Evolutionary conservation across 495 filamentous ascomycete genomes (phyloP).

Genomic region (Emericellopsis terricola): DNA sequence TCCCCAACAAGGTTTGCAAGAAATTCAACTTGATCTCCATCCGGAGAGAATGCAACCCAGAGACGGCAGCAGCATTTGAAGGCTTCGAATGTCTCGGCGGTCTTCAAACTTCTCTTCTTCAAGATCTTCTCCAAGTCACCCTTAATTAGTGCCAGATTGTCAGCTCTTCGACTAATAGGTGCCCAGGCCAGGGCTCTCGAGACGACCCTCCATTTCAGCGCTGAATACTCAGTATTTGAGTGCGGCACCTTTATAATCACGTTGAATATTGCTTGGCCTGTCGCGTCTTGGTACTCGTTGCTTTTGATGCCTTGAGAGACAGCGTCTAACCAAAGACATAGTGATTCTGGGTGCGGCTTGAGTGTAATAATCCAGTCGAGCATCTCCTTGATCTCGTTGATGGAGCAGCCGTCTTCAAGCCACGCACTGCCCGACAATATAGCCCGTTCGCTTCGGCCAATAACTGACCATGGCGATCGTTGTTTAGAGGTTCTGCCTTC

Average conservation of each 20-base stretch:
- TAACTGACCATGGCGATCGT: not conserved
- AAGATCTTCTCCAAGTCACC: not conserved
- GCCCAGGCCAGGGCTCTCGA: not conserved
- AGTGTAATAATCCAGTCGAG: not conserved
- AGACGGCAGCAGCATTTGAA: not conserved
- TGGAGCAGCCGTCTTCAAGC: not conserved
- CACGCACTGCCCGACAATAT: not conserved
- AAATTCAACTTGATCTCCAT: not conserved
- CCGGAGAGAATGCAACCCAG: slow-evolving; percentile 1
- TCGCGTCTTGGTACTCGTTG: not conserved
- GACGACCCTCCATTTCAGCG: slow-evolving; percentile 2
- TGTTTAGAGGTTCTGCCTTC: slow-evolving; percentile 12
- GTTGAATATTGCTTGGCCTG: not conserved
- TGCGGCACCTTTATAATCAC: not conserved
- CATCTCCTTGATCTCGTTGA: not conserved
- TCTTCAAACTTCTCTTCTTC: not conserved
- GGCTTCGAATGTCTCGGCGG: slow-evolving; percentile 2
- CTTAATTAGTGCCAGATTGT: slow-evolving; percentile 1
- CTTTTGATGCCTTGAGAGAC: not conserved
- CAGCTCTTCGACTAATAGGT: not conserved
- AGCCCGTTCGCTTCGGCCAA: not conserved
- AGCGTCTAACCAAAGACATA: not conserved
- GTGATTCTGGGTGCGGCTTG: not conserved
- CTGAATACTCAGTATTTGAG: not conserved
- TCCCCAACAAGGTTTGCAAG: not conserved